These are phyloP conservation scores for Alternaria triticina DNA, from an alignment of 2,329 filamentous ascomycete genomes.

Conservation along the genomic window DNA sequence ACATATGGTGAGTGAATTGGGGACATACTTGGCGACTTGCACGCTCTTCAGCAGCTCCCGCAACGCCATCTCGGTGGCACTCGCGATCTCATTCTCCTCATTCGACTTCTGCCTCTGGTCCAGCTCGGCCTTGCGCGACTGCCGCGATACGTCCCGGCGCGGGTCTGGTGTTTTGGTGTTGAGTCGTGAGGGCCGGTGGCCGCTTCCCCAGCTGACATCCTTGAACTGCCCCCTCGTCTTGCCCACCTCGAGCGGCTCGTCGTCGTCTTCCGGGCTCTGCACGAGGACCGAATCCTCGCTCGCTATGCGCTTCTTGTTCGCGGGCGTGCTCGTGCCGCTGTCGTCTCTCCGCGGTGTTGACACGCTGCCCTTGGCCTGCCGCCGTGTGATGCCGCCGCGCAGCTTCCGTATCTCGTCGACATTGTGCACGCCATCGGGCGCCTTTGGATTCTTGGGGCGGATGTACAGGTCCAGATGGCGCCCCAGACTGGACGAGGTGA, in stretches of 20 bases:
- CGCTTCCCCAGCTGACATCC: conserved; percentile 77
- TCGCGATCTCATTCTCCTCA: conserved; percentile 78
- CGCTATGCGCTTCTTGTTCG: conserved; percentile 26
- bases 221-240: conserved; percentile 57
- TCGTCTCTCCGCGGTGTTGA: conserved; percentile 57
- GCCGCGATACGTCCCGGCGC: conserved; percentile 45
- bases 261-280: conserved; percentile 28
- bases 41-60: conserved; percentile 82
- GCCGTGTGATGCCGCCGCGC: conserved; percentile 82
- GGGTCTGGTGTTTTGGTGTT: conserved; percentile 55
- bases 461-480: conserved; percentile 95
- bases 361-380: conserved; percentile 74
- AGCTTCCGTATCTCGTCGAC: conserved; percentile 87
- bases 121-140: conserved; percentile 62
- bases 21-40: conserved; percentile 76
- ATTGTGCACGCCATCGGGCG: conserved; percentile 84
- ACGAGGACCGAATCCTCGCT: conserved; percentile 37
- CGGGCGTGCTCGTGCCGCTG: conserved; percentile 36
- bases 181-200: conserved; percentile 65
- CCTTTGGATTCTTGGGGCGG: conserved; percentile 89
- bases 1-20: not conserved
- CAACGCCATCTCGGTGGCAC: conserved; percentile 83
- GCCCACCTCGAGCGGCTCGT: conserved; percentile 35
- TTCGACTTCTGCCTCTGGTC: conserved; percentile 68
- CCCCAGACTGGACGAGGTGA: conserved; percentile 85